phyloP scores from a whole-genome alignment of 2,329 filamentous ascomycete genomes.

The Alternaria postmessia region DNA sequence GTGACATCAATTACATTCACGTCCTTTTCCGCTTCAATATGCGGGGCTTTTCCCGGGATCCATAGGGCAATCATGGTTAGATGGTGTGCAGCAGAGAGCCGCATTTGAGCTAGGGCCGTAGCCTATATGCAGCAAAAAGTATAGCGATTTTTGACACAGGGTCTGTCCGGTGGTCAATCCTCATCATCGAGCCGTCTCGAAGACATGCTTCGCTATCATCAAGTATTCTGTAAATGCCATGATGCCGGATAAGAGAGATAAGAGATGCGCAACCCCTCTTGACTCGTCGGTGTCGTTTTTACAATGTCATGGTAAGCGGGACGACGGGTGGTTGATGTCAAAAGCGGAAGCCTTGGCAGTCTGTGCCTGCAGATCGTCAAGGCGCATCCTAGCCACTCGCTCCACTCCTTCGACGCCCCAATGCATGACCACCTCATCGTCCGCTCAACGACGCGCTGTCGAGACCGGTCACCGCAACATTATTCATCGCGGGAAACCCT shows the following conservation, averaged over 20 bases:
- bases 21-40: constrained; percentile 19
- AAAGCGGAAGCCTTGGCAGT: constrained; percentile 24
- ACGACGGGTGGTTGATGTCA: constrained; percentile 25
- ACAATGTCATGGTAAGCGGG: not conserved
- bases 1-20: constrained; percentile 37
- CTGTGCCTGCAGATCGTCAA: constrained; percentile 35
- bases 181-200: not conserved
- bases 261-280: not conserved
- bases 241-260: not conserved
- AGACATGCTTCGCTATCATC: not conserved
- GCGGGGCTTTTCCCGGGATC: constrained; percentile 13
- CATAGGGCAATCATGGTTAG: constrained; percentile 7
- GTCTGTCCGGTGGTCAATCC: not conserved
- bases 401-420: constrained; percentile 26
- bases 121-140: constrained; percentile 28
- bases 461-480: constrained; percentile 10
- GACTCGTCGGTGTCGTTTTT: not conserved
- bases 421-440: constrained; percentile 33
- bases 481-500: not conserved
- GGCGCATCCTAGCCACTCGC: constrained; percentile 23
- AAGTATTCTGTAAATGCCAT: not conserved
- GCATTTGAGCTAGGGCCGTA: constrained; percentile 19
- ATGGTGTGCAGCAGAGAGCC: constrained; percentile 14
- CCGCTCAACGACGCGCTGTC: constrained; percentile 28
- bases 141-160: constrained; percentile 9